Percentiles rank a stretch among this genome's conserved stretches.
Conservation (phyloP, 2,329 filamentous ascomycete genomes). For the Cordyceps pruinosa region DNA sequence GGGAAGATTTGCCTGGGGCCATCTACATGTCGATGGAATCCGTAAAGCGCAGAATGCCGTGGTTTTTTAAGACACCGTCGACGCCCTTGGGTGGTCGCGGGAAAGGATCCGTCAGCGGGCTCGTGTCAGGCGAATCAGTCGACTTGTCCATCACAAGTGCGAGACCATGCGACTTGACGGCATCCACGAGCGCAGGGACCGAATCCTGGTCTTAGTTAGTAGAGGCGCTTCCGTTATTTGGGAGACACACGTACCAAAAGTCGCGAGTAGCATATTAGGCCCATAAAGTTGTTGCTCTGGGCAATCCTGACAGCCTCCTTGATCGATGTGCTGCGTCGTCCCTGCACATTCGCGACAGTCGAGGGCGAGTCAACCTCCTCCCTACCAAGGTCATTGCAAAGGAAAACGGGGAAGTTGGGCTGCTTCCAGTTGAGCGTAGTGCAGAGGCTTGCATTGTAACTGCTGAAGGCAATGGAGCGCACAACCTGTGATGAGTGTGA, state of each 20-base stretch:
- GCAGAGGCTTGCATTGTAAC: constrained; percentile 83
- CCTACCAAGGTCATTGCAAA: constrained; percentile 84
- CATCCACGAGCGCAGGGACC: constrained; percentile 84
- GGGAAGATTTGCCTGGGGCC: neutral
- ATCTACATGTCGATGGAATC: constrained; percentile 65
- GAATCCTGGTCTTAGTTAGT: constrained; percentile 56
- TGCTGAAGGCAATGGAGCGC: constrained; percentile 87
- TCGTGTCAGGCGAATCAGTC: constrained; percentile 41
- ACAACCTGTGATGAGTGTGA: constrained; percentile 58
- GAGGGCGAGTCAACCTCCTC: constrained; percentile 36
- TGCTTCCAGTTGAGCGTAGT: constrained; percentile 98
- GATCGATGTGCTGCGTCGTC: constrained; percentile 71
- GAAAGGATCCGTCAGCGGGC: constrained; percentile 42
- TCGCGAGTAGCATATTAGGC: constrained; percentile 80
- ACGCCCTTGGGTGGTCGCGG: constrained; percentile 68
- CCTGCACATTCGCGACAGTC: constrained; percentile 45
- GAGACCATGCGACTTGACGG: constrained; percentile 89
- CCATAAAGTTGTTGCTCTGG: constrained; percentile 97
- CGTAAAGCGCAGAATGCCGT: constrained; percentile 87
- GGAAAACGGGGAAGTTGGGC: constrained; percentile 91
- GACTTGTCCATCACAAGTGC: constrained; percentile 88
- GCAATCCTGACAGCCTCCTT: constrained; percentile 93
- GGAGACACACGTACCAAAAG: constrained; percentile 59
- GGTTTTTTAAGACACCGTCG: constrained; percentile 77
- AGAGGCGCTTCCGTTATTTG: constrained; percentile 10